phyloP scores from a whole-genome alignment of 495 filamentous ascomycete genomes.

The Trichoderma virens region DNA sequence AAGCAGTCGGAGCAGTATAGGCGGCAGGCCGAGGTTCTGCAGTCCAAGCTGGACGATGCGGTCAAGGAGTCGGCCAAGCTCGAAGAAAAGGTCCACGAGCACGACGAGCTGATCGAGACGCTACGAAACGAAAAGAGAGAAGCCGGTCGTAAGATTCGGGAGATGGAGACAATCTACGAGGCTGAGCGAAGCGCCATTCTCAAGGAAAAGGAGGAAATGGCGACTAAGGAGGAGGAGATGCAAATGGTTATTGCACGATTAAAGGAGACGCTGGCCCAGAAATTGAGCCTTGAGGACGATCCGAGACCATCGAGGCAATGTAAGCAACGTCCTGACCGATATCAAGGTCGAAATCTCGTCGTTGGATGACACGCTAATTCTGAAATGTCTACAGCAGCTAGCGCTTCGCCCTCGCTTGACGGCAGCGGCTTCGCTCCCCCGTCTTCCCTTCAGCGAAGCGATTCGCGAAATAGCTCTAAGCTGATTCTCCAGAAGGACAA shows the following conservation, averaged over 20 bases:
- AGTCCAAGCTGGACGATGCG: constrained; percentile 80
- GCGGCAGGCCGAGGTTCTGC: constrained; percentile 76
- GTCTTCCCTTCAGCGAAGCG: constrained; percentile 66
- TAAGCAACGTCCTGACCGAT: constrained; percentile 36
- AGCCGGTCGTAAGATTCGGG: constrained; percentile 67
- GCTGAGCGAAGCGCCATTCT: constrained; percentile 78
- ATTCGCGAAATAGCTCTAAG: constrained; percentile 79
- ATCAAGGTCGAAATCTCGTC: constrained; percentile 9
- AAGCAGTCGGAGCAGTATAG: constrained; percentile 67
- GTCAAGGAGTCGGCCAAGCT: constrained; percentile 72
- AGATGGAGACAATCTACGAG: constrained; percentile 86
- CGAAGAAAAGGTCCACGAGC: constrained; percentile 78
- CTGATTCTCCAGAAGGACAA: constrained; percentile 91
- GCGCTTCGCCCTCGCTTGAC: constrained; percentile 50
- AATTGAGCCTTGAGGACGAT: constrained; percentile 54
- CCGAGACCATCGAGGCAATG: constrained; percentile 60
- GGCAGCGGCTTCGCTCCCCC: constrained; percentile 81
- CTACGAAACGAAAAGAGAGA: constrained; percentile 77
- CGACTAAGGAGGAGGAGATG: constrained; percentile 77
- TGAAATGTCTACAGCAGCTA: constrained; percentile 31
- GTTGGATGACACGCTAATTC: constrained; percentile 15
- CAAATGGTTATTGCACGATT: constrained; percentile 79
- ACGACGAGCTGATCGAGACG: constrained; percentile 68
- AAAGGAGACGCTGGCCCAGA: constrained; percentile 77
- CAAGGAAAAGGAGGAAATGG: constrained; percentile 84